Conservation (phyloP, 768 basidiomycete genomes). For the Dentipellis fragilis region DNA sequence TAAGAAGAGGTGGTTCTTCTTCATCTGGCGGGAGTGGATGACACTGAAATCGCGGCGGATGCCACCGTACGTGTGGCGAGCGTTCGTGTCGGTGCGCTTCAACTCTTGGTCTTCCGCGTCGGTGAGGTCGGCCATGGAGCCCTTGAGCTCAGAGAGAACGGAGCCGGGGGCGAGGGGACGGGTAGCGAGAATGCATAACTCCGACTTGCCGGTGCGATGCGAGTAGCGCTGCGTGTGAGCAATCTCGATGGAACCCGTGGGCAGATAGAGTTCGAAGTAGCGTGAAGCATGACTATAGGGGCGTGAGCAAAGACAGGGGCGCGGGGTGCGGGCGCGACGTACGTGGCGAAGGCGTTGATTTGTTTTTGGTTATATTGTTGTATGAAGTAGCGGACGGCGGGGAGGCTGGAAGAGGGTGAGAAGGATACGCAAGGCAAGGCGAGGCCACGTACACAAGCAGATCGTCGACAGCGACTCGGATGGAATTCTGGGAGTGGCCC, state of each 20-base stretch:
- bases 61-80: constrained; percentile 37
- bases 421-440: constrained; percentile 15
- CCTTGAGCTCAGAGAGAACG: constrained; percentile 80
- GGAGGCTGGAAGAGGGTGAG: constrained; percentile 37
- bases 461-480: constrained; percentile 68
- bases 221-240: constrained; percentile 84
- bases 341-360: constrained; percentile 90
- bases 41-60: constrained; percentile 86
- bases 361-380: constrained; percentile 71
- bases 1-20: constrained; percentile 85
- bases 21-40: constrained; percentile 85
- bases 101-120: constrained; percentile 81
- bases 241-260: constrained; percentile 77
- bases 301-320: constrained; percentile 15
- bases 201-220: constrained; percentile 80
- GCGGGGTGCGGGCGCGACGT: constrained; percentile 31
- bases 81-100: constrained; percentile 62
- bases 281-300: constrained; percentile 69
- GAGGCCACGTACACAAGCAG: constrained; percentile 54
- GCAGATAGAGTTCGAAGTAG: constrained; percentile 81
- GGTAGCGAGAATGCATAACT: constrained; percentile 80
- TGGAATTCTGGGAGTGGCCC: constrained; percentile 42
- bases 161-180: constrained; percentile 54
- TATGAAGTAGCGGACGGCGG: constrained; percentile 69
- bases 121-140: constrained; percentile 82